A percentile compares a stretch with the other conserved stretches of the same genome.
Conservation (phyloP, 495 filamentous ascomycete species). For the Tuber umbilicatum region DNA sequence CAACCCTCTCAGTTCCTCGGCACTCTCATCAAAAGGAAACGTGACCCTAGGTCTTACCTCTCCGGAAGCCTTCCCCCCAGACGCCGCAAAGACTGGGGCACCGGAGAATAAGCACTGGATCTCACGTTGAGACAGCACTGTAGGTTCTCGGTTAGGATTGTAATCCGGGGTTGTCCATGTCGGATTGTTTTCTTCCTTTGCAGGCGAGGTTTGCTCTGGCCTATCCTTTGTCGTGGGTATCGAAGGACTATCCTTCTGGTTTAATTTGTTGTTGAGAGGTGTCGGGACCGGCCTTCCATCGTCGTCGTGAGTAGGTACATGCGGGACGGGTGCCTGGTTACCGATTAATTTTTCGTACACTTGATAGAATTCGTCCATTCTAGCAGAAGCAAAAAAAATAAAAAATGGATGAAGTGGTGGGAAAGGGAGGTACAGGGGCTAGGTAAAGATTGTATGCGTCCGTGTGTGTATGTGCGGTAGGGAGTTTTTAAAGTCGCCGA, state of each 20-base stretch:
- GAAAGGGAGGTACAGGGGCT: not conserved
- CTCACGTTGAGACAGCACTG: conserved; percentile 11
- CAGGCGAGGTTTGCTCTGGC: conserved; percentile 3
- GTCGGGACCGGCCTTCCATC: not conserved
- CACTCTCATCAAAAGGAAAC: conserved; percentile 33
- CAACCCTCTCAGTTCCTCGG: conserved; percentile 17
- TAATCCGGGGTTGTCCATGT: conserved; percentile 9
- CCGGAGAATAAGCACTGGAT: conserved; percentile 30
- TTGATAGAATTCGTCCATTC: not conserved
- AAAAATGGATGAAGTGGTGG: not conserved
- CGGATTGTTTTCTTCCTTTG: conserved; percentile 15
- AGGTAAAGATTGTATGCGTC: not conserved
- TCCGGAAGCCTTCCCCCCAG: conserved; percentile 21
- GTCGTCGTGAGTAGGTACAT: conserved; percentile 7
- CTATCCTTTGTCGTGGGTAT: not conserved
- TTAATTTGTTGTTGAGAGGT: conserved; percentile 3
- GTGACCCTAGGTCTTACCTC: conserved; percentile 27
- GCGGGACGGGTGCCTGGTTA: not conserved
- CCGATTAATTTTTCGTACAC: conserved; percentile 1
- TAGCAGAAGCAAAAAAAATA: not conserved
- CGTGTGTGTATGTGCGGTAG: not conserved
- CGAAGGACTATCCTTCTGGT: conserved; percentile 4
- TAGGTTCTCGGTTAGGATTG: conserved; percentile 14
- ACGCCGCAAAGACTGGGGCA: conserved; percentile 30
- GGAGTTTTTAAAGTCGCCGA: conserved; percentile 17